Evolutionary conservation across 1,284 basidiomycete species (phyloP).

Genomic region (Cystobasidiaceae sp.): DNA sequence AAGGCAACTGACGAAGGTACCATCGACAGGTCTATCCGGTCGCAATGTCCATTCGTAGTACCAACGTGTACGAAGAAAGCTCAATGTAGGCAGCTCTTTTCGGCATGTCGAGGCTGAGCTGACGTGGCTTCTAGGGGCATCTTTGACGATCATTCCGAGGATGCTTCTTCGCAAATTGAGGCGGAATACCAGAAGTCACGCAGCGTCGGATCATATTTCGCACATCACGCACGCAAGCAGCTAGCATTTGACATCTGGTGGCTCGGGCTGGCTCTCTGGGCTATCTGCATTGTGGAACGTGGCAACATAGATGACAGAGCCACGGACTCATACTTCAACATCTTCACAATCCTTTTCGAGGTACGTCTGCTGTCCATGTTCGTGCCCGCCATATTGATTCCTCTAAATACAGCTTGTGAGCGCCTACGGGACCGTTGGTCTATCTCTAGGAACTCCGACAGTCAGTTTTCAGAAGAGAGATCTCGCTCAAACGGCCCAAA

Average conservation of each 20-base stretch:
- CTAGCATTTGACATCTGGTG: conserved; percentile 68
- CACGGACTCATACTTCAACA: conserved; percentile 56
- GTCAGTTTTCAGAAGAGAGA: conserved; percentile 41
- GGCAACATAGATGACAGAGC: conserved; percentile 54
- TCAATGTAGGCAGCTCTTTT: conserved; percentile 28
- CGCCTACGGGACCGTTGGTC: conserved; percentile 84
- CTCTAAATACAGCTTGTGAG: conserved; percentile 67
- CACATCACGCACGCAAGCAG: conserved; percentile 75
- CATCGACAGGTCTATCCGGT: conserved; percentile 53
- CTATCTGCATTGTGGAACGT: conserved; percentile 72
- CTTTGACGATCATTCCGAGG: conserved; percentile 28
- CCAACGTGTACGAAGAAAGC: conserved; percentile 94
- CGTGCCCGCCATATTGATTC: too few relatives aligned
- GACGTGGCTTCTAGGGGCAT: conserved; percentile 11
- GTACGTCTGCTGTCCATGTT: not conserved
- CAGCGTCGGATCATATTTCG: conserved; percentile 36
- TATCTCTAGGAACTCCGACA: conserved; percentile 68
- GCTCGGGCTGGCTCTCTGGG: conserved; percentile 38
- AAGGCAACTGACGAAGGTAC: not conserved
- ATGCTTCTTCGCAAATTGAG: conserved; percentile 24
- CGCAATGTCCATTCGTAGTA: conserved; percentile 62
- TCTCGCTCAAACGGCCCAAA: not conserved
- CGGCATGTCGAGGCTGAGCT: not conserved
- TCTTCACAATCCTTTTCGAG: conserved; percentile 68
- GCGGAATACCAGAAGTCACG: conserved; percentile 24